These are phyloP conservation scores for Clonostachys byssicola DNA, from an alignment of 2,329 filamentous ascomycete species.

Conservation along the genomic window DNA sequence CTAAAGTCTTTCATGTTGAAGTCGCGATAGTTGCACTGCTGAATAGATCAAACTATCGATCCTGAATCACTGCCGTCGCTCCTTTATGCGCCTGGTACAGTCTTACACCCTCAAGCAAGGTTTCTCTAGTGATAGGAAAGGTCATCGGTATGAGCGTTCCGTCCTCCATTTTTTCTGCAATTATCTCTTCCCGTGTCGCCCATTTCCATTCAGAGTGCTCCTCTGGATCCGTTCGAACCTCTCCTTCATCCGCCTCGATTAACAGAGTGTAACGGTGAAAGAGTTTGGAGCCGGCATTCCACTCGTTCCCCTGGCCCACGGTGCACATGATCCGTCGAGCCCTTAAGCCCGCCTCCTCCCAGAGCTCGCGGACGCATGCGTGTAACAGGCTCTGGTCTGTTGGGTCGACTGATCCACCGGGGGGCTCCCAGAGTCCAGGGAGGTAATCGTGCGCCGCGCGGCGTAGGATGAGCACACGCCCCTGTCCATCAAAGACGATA, in stretches of 20 bases:
- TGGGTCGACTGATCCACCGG: slow-evolving; percentile 39
- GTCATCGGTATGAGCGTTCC: slow-evolving; percentile 21
- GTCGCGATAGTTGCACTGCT: too few species aligned
- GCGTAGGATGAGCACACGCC: slow-evolving; percentile 37
- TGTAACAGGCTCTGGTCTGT: slow-evolving; percentile 33
- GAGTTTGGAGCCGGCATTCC: slow-evolving; percentile 8
- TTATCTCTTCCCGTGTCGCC: slow-evolving; percentile 30
- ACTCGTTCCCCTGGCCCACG: slow-evolving; percentile 23
- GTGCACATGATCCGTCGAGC: slow-evolving; percentile 17
- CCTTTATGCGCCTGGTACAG: slow-evolving; percentile 9
- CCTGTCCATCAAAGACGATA: slow-evolving; percentile 20
- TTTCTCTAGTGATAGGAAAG: slow-evolving; percentile 12
- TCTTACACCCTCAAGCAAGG: slow-evolving; percentile 13
- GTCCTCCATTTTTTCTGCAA: slow-evolving; percentile 13
- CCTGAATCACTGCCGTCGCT: too few species aligned
- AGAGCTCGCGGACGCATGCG: slow-evolving; percentile 38
- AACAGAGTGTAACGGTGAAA: slow-evolving; percentile 17
- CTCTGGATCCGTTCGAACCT: slow-evolving; percentile 25
- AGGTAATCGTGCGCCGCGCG: slow-evolving; percentile 36
- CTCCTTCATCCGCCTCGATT: slow-evolving; percentile 18
- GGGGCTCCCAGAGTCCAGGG: slow-evolving; percentile 41
- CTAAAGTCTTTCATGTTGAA: too few species aligned
- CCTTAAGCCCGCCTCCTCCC: slow-evolving; percentile 38
- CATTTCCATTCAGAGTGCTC: slow-evolving; percentile 34
- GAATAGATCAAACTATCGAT: too few species aligned